These are phyloP conservation scores for Glomus cerebriforme DNA, from an alignment of 192 early-diverging fungal species.

Conservation along the genomic window DNA sequence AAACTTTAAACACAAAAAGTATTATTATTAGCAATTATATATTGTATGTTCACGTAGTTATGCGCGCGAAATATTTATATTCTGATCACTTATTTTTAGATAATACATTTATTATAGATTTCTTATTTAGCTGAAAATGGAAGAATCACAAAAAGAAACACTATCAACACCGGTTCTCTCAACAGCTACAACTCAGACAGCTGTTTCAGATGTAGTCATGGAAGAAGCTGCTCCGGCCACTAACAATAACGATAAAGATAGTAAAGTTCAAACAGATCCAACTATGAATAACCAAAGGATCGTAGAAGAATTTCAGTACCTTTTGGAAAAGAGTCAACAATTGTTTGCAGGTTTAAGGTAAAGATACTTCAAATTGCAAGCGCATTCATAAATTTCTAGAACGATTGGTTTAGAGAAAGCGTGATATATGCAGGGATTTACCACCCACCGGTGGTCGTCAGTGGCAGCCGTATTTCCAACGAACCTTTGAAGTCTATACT, in stretches of 20 bases:
- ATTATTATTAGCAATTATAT: neutral
- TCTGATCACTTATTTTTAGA: neutral
- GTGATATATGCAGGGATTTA: conserved; percentile 62
- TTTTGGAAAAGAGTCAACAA: conserved; percentile 96
- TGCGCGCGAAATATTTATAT: neutral
- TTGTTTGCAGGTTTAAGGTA: conserved; percentile 91
- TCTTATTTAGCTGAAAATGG: conserved; percentile 1
- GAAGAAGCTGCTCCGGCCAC: neutral
- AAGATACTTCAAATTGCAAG: neutral
- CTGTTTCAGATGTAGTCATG: conserved; percentile 19
- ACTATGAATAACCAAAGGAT: conserved; percentile 17
- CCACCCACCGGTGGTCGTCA: conserved; percentile 80
- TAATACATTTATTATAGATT: neutral
- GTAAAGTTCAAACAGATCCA: neutral
- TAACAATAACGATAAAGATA: conserved; percentile 7
- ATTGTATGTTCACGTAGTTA: neutral
- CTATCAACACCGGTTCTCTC: neutral
- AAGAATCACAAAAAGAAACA: conserved; percentile 1
- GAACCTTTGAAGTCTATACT: conserved; percentile 97
- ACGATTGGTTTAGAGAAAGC: neutral
- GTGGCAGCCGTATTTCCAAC: conserved; percentile 85
- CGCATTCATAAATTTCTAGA: neutral
- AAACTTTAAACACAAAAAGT: too few relatives aligned
- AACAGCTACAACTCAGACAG: neutral
- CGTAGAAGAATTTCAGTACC: conserved; percentile 89